Evolutionary conservation across 2,329 filamentous ascomycete genomes (phyloP).

Genomic region (Fusarium sp.): DNA sequence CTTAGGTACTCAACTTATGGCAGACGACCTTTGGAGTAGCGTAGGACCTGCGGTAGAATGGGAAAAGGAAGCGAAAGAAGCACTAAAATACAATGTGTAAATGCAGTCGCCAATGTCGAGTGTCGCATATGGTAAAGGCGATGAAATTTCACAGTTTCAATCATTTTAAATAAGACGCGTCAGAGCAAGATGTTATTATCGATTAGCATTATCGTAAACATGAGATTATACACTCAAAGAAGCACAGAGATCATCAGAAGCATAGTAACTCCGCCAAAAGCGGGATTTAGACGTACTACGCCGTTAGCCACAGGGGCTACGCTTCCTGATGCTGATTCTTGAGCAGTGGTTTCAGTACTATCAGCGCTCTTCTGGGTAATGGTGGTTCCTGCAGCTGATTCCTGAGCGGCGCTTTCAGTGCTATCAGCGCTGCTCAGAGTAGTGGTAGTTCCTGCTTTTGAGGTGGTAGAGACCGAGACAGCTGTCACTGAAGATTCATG

Average conservation of each 20-base stretch:
- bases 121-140: no score
- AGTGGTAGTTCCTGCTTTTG: background rate
- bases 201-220: background rate
- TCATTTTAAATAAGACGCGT: no score
- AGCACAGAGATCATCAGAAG: background rate
- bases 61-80: no score
- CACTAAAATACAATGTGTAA: no score
- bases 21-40: background rate
- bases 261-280: background rate
- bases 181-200: background rate
- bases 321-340: background rate
- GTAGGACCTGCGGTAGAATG: no score
- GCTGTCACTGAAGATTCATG: background rate
- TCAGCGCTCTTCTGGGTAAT: background rate
- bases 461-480: accelerated
- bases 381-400: background rate
- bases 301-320: background rate
- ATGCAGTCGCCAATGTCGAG: no score
- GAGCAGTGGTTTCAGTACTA: background rate
- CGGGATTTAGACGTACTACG: background rate
- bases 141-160: no score
- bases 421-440: background rate
- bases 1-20: conserved; percentile 27
- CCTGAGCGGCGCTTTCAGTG: background rate
- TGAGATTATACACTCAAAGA: no score